A percentile compares a stretch with the other conserved stretches of the same genome.
phyloP scores from a whole-genome alignment of 441 rosid species.

The Pelargonium fulgidum region DNA sequence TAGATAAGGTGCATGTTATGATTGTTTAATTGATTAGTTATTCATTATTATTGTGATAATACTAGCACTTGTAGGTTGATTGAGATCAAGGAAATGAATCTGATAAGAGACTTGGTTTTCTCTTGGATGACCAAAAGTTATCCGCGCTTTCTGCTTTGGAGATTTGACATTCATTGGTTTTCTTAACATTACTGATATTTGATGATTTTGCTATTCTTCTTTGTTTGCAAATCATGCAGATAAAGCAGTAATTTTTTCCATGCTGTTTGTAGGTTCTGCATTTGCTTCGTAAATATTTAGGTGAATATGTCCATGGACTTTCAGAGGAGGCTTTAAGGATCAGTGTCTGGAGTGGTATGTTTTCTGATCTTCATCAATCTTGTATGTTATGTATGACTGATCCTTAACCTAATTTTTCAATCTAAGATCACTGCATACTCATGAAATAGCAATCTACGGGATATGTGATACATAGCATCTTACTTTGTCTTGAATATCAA shows the following conservation, averaged over 20 bases:
- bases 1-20: no score
- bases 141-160: background rate
- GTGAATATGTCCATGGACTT: conserved; percentile 93
- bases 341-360: conserved; percentile 95
- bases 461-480: background rate
- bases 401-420: conserved; percentile 15
- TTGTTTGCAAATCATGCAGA: background rate
- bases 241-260: background rate
- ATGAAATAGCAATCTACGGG: background rate
- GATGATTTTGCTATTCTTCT: conserved; percentile 3
- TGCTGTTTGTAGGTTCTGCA: conserved; percentile 61
- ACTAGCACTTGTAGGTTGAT: background rate
- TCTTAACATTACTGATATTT: background rate
- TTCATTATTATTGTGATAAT: no score
- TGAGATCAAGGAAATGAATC: background rate
- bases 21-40: no score
- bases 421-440: conserved; percentile 6
- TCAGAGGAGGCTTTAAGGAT: conserved; percentile 87
- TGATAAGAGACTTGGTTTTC: no score
- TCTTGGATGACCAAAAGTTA: background rate
- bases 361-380: conserved; percentile 4
- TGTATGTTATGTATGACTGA: conserved; percentile 10
- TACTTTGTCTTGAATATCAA: background rate
- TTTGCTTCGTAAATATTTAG: conserved; percentile 93
- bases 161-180: background rate